Evolutionary conservation across 768 basidiomycete species (phyloP).

Genomic region (Epithele typhae): DNA sequence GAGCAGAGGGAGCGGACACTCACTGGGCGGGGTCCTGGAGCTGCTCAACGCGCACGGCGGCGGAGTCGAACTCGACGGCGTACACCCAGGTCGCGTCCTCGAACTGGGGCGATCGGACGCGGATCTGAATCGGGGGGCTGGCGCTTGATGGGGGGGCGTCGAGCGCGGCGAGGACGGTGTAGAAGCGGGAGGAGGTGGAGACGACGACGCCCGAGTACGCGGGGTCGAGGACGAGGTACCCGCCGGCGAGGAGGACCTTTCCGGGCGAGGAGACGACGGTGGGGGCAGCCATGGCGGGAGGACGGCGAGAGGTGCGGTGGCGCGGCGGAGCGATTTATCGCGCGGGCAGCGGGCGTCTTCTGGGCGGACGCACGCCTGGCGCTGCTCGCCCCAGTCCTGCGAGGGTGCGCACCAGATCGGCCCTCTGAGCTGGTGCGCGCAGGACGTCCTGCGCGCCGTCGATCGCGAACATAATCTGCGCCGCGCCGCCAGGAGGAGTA

Average conservation of each 20-base stretch:
- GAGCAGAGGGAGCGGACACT: conserved; percentile 9
- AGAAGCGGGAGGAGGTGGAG: conserved; percentile 92
- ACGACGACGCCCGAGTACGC: conserved; percentile 83
- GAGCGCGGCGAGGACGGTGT: conserved; percentile 55
- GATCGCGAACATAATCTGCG: no score
- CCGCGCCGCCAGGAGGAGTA: no score
- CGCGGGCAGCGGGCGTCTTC: no score
- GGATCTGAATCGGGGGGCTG: conserved; percentile 39
- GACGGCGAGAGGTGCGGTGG: no score
- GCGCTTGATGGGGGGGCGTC: conserved; percentile 6
- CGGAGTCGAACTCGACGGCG: conserved; percentile 37
- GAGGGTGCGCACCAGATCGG: no score
- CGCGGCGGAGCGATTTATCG: no score
- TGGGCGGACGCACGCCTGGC: no score
- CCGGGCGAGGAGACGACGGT: conserved; percentile 89
- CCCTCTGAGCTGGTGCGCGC: no score
- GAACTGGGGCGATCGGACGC: conserved; percentile 91
- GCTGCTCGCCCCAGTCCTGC: no score
- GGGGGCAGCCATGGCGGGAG: no score
- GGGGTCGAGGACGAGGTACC: conserved; percentile 94
- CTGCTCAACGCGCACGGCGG: conserved; percentile 24
- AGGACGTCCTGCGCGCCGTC: no score
- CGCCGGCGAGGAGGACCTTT: conserved; percentile 93
- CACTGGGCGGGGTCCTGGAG: conserved; percentile 21
- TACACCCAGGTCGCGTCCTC: conserved; percentile 76